Evolutionary conservation across 495 filamentous ascomycete genomes (phyloP).

Genomic region (Massariosphaeria phaeospora): DNA sequence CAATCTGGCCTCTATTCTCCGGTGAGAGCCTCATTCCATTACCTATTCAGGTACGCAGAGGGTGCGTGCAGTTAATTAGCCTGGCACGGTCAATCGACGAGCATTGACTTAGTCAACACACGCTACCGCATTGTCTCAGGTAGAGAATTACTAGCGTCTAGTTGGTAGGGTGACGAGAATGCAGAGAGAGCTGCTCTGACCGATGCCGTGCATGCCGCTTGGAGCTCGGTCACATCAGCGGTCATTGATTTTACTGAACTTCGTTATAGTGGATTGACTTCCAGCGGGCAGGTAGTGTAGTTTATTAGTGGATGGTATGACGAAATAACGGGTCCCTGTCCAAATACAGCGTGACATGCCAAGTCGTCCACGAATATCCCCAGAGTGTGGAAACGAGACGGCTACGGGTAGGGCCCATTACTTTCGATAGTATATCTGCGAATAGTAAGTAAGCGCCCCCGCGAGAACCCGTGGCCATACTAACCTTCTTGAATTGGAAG

Average conservation of each 20-base stretch:
- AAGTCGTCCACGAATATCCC: background rate
- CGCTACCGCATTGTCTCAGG: no score
- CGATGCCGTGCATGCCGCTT: no score
- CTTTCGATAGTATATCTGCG: slow-evolving; percentile 37
- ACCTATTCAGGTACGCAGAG: background rate
- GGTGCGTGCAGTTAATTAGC: slow-evolving; percentile 2
- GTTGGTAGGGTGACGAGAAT: no score
- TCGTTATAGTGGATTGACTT: no score
- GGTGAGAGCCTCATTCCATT: background rate
- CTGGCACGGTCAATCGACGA: no score
- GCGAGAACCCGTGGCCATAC: slow-evolving; percentile 13
- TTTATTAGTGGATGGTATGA: no score
- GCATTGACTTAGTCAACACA: no score
- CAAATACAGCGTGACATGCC: background rate
- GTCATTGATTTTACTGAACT: no score
- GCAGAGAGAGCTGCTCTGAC: no score
- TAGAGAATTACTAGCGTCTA: no score
- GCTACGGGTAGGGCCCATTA: slow-evolving; percentile 9
- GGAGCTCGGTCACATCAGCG: no score
- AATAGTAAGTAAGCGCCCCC: slow-evolving; percentile 2
- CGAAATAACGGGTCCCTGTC: background rate
- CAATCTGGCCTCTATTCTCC: slow-evolving; percentile 15
- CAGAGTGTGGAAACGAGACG: background rate
- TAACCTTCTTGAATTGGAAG: slow-evolving; percentile 91
- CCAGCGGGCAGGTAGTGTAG: no score